Base-by-base conservation (phyloP, 225 moss, liverwort and hornwort species). In the Sphagnum tenellum region DNA sequence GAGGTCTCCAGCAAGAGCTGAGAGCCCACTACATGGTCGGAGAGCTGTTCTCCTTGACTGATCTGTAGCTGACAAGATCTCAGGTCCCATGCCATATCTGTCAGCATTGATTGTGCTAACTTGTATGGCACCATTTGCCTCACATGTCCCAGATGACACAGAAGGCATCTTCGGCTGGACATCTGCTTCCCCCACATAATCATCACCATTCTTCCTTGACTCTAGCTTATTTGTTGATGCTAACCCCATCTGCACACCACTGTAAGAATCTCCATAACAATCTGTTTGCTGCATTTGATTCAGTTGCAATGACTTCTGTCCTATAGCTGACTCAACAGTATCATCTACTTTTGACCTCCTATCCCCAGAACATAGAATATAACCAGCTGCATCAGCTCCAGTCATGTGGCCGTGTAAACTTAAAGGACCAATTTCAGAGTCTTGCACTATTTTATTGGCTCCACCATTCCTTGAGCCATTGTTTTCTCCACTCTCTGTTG, bases 201-300 rank as follows among this genome's bases (percentile, higher is more conserved):
- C 29, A 29, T 29, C 29, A 29, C 29, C 29, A 29, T 29, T 29
- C 29, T 29, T 1, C 29, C 29, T 69, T 4, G 46, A 58, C 5
- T 4, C 47, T 9, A 7, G 59, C 44, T 49, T 3, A 49, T 56
- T 50, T 49, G 4, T 62, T 60, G 50, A n/a, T 70, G 48, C 54
- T 9, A 44, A 29, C 50, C 8, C 58, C 54, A 12, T 66, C 54
- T 64, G 59, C 46, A 9, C 63, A 66, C 65, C 47, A 44, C 50
- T 49, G 66, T 75, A 72, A 11, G 11, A 59, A 45, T 65, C 71
- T 29, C 57, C 59, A 59, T 75, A 66, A 59, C 67, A 72, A 47
- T 51, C 55, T 47, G 61, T 46, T 55, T 47, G 57, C 66, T 72
- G 69, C 6, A 48, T 62, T 54, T 50, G 72, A 55, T 47, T 60